These are phyloP conservation scores for Sporothrix luriei DNA, from an alignment of 2,329 filamentous ascomycete genomes.

Conservation along the genomic window DNA sequence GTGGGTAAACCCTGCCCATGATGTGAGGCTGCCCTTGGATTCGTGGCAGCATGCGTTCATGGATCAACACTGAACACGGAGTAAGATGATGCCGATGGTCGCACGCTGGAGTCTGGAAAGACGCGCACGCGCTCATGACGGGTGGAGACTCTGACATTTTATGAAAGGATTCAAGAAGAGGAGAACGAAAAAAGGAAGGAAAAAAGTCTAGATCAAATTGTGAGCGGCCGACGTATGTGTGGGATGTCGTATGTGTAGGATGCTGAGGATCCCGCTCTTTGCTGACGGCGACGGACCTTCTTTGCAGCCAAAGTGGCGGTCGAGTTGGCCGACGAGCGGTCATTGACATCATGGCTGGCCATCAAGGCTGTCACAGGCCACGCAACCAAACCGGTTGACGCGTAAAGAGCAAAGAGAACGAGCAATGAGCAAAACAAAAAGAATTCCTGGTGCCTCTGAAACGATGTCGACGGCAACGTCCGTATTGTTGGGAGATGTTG, in stretches of 20 bases:
- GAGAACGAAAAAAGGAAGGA: too few species aligned
- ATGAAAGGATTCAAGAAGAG: too few species aligned
- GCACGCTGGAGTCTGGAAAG: too few species aligned
- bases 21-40: too few species aligned
- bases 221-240: background rate
- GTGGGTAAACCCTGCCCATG: too few species aligned
- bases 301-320: background rate
- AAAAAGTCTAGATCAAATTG: background rate
- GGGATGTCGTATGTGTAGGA: too few species aligned
- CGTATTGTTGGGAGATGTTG: background rate
- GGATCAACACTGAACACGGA: too few species aligned
- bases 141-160: background rate
- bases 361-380: background rate
- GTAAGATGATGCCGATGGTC: too few species aligned
- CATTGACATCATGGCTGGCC: background rate
- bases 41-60: too few species aligned
- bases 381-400: background rate
- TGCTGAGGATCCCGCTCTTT: background rate
- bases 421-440: too few species aligned
- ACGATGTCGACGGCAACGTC: background rate
- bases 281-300: background rate
- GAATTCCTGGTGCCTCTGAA: constrained; percentile 13
- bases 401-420: background rate
- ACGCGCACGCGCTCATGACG: too few species aligned
- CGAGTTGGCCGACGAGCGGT: background rate